These are phyloP conservation scores for Floccularia luteovirens DNA, from an alignment of 768 basidiomycete genomes.

Conservation along the genomic window DNA sequence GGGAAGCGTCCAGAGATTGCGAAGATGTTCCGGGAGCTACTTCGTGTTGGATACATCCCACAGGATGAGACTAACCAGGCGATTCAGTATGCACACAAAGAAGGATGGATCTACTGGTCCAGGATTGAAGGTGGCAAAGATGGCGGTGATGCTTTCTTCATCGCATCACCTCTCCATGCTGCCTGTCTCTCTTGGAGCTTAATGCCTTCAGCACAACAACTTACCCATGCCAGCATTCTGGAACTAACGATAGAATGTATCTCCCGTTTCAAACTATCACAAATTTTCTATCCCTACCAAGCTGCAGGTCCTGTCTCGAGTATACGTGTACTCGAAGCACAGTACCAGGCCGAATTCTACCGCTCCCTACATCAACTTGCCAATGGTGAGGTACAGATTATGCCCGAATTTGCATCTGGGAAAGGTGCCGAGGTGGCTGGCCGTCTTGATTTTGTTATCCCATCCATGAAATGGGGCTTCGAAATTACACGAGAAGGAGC, in stretches of 20 bases:
- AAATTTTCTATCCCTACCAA: neutral
- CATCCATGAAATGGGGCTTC: neutral
- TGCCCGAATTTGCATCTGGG: neutral
- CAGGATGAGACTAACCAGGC: no score
- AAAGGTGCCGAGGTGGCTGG: no score
- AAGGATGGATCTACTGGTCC: neutral
- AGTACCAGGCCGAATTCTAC: neutral
- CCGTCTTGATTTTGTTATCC: neutral
- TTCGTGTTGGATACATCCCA: no score
- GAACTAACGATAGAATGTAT: no score
- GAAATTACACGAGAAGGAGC: neutral
- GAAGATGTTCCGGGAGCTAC: no score
- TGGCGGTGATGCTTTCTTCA: neutral
- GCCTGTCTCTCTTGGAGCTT: neutral
- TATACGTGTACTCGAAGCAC: neutral
- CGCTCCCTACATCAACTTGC: neutral
- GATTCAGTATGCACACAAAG: no score
- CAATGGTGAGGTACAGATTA: neutral
- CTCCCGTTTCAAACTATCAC: no score
- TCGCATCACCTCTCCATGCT: neutral
- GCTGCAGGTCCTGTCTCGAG: neutral
- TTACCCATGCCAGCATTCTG: no score
- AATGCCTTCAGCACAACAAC: neutral
- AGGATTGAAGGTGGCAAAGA: neutral
- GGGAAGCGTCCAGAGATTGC: no score